These are phyloP conservation scores for Gloeostereum incarnatum DNA, from an alignment of 768 basidiomycete species.

Conservation along the genomic window DNA sequence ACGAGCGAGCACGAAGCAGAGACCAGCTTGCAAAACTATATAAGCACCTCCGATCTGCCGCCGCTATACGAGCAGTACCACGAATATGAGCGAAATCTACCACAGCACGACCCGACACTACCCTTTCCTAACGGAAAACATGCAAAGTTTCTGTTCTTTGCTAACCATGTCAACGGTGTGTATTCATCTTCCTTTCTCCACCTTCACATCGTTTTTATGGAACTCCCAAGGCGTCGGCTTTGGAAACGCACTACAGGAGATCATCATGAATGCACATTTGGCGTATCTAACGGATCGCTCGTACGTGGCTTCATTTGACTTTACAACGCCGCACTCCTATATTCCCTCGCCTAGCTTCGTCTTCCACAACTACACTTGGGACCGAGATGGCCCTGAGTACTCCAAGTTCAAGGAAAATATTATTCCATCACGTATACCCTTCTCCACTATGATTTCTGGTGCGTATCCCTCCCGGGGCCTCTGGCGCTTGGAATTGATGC, in stretches of 20 bases:
- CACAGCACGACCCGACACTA: constrained; percentile 31
- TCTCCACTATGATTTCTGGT: constrained; percentile 46
- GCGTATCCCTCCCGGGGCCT: constrained; percentile 4
- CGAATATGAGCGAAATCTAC: constrained; percentile 31
- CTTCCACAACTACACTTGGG: constrained; percentile 54
- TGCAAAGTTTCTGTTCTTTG: constrained; percentile 36
- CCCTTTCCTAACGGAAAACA: constrained; percentile 29
- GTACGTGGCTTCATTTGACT: constrained; percentile 22
- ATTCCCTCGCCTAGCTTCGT: constrained; percentile 28
- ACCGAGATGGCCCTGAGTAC: constrained; percentile 28
- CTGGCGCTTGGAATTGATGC: neutral
- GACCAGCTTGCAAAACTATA: no score
- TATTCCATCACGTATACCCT: constrained; percentile 45
- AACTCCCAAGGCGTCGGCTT: constrained; percentile 36
- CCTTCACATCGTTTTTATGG: constrained; percentile 20
- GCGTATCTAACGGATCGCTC: constrained; percentile 35
- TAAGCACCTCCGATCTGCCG: no score
- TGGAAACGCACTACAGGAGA: constrained; percentile 56
- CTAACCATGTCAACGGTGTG: constrained; percentile 33
- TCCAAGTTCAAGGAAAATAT: constrained; percentile 36
- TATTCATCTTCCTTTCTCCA: constrained; percentile 25
- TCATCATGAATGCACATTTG: constrained; percentile 40
- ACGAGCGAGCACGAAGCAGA: no score
- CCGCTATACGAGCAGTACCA: constrained; percentile 37
- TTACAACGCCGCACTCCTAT: neutral